Base-by-base conservation (phyloP, 2,329 filamentous ascomycete genomes). In the Blastomyces gilchristii region DNA sequence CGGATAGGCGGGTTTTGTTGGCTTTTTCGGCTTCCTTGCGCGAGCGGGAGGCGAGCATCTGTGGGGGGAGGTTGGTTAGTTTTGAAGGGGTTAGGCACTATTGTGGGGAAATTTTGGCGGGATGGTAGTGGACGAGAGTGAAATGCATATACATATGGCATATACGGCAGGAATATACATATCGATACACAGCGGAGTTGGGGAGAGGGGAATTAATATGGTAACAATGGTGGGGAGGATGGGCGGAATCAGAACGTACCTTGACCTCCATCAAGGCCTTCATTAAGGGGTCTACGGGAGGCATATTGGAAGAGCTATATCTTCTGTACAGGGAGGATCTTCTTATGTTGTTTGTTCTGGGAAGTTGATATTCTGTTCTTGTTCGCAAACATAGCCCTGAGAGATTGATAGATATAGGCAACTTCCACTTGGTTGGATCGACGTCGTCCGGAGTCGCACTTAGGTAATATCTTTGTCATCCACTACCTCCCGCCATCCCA, bases 21-120 rank as follows among this genome's bases (percentile, higher is more conserved):
- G 78, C 78, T 61, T 77, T 76, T 61, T 72, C 70, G 54, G 78
- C 77, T 70, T 80, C 77, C 68, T 79, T 78, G 63, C 79, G 79
- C 41, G 79, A 73, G 37, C 77, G 76, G 68, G 79, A 79, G 53
- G 76, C 79, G 63, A 79, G 78, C 63, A 80, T 72, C 78, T 79
- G 65, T 1, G n/a, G n/a, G n/a, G n/a, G n/a, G n/a, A 22, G n/a
- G n/a, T 22, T 22, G n/a, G n/a, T 22, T 22, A 22, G n/a, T 22
- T 22, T 22, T 22, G n/a, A 22, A 22, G n/a, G n/a, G n/a, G n/a
- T 22, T 22, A 22, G n/a, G n/a, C n/a, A 22, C n/a, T 22, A 22
- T 22, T 22, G n/a, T 22, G n/a, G n/a, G 28, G 12, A 6, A 3
- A 52, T 37, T 56, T 39, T 39, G 28, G 14, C 31, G 18, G 34